Percentiles rank a stretch among this genome's conserved stretches.
phyloP scores from a whole-genome alignment of 1,284 basidiomycete species.

The Coniferiporia weirii region DNA sequence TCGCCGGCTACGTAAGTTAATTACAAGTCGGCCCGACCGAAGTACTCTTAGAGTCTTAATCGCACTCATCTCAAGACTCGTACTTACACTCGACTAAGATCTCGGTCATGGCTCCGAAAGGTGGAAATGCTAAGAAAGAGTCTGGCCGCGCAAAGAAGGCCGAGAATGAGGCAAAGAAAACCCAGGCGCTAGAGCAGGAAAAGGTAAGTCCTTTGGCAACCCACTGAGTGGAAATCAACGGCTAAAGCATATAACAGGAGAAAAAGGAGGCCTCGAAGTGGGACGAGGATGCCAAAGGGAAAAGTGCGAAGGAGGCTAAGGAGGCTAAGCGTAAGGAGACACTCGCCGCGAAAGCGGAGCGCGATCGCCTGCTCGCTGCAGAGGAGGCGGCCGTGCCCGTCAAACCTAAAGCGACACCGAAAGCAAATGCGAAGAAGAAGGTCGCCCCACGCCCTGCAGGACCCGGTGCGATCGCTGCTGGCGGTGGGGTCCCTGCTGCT shows the following conservation, averaged over 20 bases:
- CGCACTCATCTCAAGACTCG: background rate
- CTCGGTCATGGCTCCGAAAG: slow-evolving; percentile 70
- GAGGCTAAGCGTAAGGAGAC: slow-evolving; percentile 75
- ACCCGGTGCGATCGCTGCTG: slow-evolving; percentile 73
- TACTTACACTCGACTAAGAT: background rate
- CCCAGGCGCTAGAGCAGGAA: slow-evolving; percentile 51
- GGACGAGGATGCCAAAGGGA: slow-evolving; percentile 60
- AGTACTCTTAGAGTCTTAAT: too few relatives aligned
- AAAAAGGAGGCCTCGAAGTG: slow-evolving; percentile 76
- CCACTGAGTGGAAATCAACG: slow-evolving; percentile 4
- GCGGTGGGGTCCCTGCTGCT: slow-evolving; percentile 39
- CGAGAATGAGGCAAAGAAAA: slow-evolving; percentile 83
- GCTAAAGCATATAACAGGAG: slow-evolving; percentile 44
- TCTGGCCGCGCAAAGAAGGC: slow-evolving; percentile 86
- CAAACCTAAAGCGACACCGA: slow-evolving; percentile 63
- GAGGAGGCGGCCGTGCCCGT: slow-evolving; percentile 71
- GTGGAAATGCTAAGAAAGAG: slow-evolving; percentile 87
- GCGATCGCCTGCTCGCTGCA: slow-evolving; percentile 72
- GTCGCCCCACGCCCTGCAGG: slow-evolving; percentile 56
- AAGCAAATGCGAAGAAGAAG: slow-evolving; percentile 58
- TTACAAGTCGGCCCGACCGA: too few relatives aligned
- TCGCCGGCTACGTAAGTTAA: too few relatives aligned
- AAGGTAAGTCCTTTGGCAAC: slow-evolving; percentile 37
- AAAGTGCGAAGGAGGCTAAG: slow-evolving; percentile 67
- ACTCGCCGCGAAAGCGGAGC: slow-evolving; percentile 71